These are phyloP conservation scores for Synchytrium microbalum DNA, from an alignment of 371 early-diverging fungal species.

Conservation along the genomic window DNA sequence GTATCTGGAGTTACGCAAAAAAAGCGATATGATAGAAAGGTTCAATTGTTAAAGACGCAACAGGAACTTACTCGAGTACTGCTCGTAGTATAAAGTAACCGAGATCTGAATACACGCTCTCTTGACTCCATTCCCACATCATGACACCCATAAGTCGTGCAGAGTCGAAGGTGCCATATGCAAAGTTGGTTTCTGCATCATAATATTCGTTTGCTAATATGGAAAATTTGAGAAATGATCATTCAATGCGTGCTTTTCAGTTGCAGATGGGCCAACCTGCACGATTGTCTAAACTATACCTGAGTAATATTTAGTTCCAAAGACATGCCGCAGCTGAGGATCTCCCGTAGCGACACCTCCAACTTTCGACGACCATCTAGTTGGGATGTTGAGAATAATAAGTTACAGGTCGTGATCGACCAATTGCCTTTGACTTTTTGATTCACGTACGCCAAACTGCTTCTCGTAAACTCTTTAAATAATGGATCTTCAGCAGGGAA, in stretches of 20 bases:
- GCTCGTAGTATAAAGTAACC: conserved; percentile 74
- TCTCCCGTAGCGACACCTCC: conserved; percentile 65
- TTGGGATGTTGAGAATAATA: background rate
- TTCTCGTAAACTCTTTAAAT: conserved; percentile 23
- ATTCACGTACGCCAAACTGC: conserved; percentile 11
- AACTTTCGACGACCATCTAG: conserved; percentile 62
- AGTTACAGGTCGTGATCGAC: background rate
- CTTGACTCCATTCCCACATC: conserved; percentile 62
- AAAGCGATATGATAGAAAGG: background rate
- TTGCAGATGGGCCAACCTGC: background rate
- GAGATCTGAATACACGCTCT: conserved; percentile 42
- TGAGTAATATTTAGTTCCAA: conserved; percentile 56
- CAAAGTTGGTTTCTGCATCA: conserved; percentile 36
- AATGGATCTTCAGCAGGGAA: conserved; percentile 27
- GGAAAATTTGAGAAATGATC: background rate
- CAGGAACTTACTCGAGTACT: conserved; percentile 55
- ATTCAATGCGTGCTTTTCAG: background rate
- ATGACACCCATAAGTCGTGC: conserved; percentile 62
- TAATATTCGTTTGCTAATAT: conserved; percentile 29
- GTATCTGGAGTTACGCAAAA: conserved; percentile 16
- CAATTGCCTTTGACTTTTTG: too few species aligned
- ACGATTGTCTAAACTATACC: conserved; percentile 16
- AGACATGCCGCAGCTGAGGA: conserved; percentile 72
- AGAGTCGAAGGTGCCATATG: conserved; percentile 50
- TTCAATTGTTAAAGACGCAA: background rate